Percentiles rank a stretch among this genome's conserved stretches.
Evolutionary conservation across 2,329 filamentous ascomycete genomes (phyloP).

Genomic region (Tolypocladium cylindrosporum): DNA sequence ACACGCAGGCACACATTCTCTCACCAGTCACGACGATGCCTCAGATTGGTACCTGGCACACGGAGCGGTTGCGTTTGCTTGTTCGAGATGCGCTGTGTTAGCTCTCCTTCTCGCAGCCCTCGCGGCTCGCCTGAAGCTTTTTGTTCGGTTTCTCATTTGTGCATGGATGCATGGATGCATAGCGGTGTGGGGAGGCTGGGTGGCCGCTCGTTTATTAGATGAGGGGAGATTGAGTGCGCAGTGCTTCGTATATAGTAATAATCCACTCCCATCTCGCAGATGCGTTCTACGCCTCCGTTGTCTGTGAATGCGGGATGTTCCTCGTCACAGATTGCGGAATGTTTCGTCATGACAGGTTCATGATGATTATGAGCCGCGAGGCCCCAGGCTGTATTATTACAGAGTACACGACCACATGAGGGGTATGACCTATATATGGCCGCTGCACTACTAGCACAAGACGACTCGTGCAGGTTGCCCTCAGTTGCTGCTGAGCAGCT

Average conservation of each 20-base stretch:
- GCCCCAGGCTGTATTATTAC: background rate
- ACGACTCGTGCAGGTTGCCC: background rate
- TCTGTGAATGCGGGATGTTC: background rate
- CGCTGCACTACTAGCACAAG: too few relatives aligned
- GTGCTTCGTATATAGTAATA: slow-evolving; percentile 11
- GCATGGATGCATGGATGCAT: slow-evolving; percentile 5
- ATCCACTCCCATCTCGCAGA: slow-evolving; percentile 3
- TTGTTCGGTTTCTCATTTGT: slow-evolving; percentile 3
- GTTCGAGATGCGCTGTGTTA: background rate
- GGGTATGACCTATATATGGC: background rate
- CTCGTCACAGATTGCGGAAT: too few relatives aligned
- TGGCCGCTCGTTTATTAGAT: background rate
- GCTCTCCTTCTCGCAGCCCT: background rate
- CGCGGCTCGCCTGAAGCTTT: background rate
- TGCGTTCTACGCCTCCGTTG: background rate
- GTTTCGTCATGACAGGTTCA: background rate
- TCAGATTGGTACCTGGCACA: slow-evolving; percentile 1
- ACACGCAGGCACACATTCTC: background rate
- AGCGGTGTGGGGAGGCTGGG: slow-evolving; percentile 5
- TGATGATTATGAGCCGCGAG: background rate
- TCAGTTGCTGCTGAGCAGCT: slow-evolving; percentile 45
- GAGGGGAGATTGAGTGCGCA: background rate
- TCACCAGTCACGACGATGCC: background rate
- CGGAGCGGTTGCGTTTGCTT: background rate
- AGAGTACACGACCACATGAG: background rate